Percentiles rank a stretch among this genome's conserved stretches.
Evolutionary conservation across 2,329 filamentous ascomycete genomes (phyloP).

Genomic region (Fusarium papillatum): DNA sequence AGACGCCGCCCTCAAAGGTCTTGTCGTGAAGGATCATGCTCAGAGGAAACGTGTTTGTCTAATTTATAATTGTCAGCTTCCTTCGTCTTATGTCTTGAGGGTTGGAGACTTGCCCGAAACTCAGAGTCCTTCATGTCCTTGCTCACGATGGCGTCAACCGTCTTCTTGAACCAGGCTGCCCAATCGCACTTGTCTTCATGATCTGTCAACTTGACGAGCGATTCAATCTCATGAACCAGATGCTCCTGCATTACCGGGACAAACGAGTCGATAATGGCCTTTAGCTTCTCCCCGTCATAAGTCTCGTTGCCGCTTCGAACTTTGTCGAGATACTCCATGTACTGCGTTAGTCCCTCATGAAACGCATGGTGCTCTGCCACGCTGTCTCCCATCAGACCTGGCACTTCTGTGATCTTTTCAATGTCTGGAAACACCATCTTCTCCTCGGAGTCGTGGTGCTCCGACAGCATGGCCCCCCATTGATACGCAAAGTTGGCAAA

Average conservation of each 20-base stretch:
- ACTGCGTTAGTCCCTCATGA: constrained; percentile 49
- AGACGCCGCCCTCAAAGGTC: constrained; percentile 43
- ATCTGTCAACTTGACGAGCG: constrained; percentile 49
- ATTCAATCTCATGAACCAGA: constrained; percentile 54
- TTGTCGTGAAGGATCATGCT: constrained; percentile 45
- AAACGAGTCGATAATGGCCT: constrained; percentile 43
- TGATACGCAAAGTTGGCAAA: constrained; percentile 50
- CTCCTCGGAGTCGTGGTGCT: constrained; percentile 58
- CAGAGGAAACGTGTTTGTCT: constrained; percentile 42
- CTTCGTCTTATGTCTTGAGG: not conserved
- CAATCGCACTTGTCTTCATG: constrained; percentile 53
- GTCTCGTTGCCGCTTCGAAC: constrained; percentile 44
- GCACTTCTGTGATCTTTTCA: constrained; percentile 49
- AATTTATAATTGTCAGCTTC: not conserved
- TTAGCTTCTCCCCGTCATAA: constrained; percentile 47
- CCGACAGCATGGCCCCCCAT: constrained; percentile 49
- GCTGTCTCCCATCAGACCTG: constrained; percentile 56
- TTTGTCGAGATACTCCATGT: constrained; percentile 48
- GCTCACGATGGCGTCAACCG: constrained; percentile 22
- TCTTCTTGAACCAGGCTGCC: constrained; percentile 46
- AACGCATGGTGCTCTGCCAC: constrained; percentile 58
- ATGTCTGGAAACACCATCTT: constrained; percentile 53
- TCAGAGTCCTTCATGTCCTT: constrained; percentile 30
- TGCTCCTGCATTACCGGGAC: constrained; percentile 51
- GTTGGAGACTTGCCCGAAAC: constrained; percentile 26